Evolutionary conservation across 2,329 filamentous ascomycete genomes (phyloP), one percentile per base, ranked within the genome.

Genomic region (Hypoxylon sp.): DNA sequence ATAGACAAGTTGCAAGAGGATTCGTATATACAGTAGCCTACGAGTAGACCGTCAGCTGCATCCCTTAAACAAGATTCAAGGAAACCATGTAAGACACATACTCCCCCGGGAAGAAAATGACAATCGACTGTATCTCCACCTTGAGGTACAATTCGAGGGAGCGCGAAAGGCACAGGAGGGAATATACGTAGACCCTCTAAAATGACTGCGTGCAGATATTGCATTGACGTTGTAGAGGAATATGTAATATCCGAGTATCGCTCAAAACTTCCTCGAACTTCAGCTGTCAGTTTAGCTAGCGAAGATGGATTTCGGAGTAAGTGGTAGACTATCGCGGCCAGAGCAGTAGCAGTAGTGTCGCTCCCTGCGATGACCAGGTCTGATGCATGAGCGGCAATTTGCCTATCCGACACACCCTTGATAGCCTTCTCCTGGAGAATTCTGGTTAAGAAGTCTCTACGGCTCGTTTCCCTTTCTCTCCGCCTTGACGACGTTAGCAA

Each of bases 301-400:
- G 61, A 44, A 9, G 58, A 29, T 4, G 68, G 70, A 14, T 67
- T 71, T 9, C 53, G 46, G 0, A 72, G 59, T 10, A 74, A 24
- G 33, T 66, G 72, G 26, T 74, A 75, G 8, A 67, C 54, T n/a
- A 59, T 67, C 5, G 42, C 46, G 1, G 62, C 26, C 9, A 75
- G 48, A 5, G 51, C 58, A 0, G 66, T 69, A 1, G 72, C 65
- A 5, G 68, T 71, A 0, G 73, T 74, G 5, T 74, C 71, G 14
- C 68, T 73, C 11, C 73, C 74, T 0, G 74, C 74, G 24, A 74
- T 60, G 1, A 78, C 71, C 19, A 77, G 71, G 35, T 76, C 75
- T 0, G 70, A 75, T 4, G 74, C 58, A 46, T 77, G 76, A 2
- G 76, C 74, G 1, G 74, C 74, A 2, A 78, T 63, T 54, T 78